A percentile compares a stretch with the other conserved stretches of the same genome.
phyloP scores from a whole-genome alignment of 345 rosid genomes.

The Gossypium raimondii region DNA sequence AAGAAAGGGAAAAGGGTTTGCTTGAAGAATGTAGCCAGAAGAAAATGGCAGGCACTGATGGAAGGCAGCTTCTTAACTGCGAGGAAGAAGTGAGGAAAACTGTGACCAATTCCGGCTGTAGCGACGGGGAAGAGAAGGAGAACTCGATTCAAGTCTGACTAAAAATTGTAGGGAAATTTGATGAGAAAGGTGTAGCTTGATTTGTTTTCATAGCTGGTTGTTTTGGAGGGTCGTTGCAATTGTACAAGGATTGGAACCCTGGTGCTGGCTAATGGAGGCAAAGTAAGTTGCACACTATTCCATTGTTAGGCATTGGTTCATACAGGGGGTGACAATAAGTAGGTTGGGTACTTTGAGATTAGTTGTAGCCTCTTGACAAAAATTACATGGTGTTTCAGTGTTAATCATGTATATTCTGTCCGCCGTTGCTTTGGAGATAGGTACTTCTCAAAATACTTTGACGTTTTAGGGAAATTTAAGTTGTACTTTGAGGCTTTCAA shows the following conservation, averaged over 20 bases:
- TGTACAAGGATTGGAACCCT: slow-evolving; percentile 13
- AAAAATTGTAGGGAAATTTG: slow-evolving; percentile 6
- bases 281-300: slow-evolving; percentile 1
- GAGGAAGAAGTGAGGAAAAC: slow-evolving; percentile 23
- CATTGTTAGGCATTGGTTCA: slow-evolving; percentile 19
- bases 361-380: slow-evolving; percentile 30
- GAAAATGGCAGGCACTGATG: slow-evolving; percentile 11
- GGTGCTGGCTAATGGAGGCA: neutral
- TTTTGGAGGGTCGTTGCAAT: neutral
- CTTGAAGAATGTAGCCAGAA: slow-evolving; percentile 13
- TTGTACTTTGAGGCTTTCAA: slow-evolving; percentile 28
- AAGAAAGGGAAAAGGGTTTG: slow-evolving; percentile 12
- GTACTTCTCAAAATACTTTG: slow-evolving; percentile 29
- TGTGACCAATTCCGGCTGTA: slow-evolving; percentile 16
- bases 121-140: slow-evolving; percentile 28
- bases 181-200: neutral
- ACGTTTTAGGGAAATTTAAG: slow-evolving; percentile 31
- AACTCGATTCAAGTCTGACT: slow-evolving; percentile 24
- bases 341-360: slow-evolving; percentile 25
- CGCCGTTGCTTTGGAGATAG: slow-evolving; percentile 31
- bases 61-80: slow-evolving; percentile 11
- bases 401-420: slow-evolving; percentile 32
- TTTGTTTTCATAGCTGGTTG: slow-evolving; percentile 8
- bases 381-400: slow-evolving; percentile 23
- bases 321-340: slow-evolving; percentile 25